A percentile compares a stretch with the other conserved stretches of the same genome.
Conservation (phyloP, 179 eudicot species). For the Carnegiea gigantea region DNA sequence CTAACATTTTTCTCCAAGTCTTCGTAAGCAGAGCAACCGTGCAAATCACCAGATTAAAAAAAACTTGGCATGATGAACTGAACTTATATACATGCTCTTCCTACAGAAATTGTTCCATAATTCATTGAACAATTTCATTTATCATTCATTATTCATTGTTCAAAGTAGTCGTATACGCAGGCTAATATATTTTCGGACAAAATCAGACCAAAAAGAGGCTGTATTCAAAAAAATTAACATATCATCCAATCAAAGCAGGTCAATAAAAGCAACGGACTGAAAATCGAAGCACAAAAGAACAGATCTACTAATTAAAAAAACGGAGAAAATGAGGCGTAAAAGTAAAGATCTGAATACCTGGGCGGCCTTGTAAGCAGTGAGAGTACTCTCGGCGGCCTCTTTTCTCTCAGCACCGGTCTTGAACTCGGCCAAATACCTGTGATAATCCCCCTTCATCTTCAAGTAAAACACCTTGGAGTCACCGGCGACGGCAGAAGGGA, state of each 20-base stretch:
- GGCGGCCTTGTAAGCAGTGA: slow-evolving; percentile 66
- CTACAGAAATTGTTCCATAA: not conserved
- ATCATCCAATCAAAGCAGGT: no score
- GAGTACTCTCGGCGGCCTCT: slow-evolving; percentile 72
- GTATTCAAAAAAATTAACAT: no score
- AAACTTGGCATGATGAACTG: not conserved
- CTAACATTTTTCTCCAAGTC: not conserved
- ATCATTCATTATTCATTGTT: no score
- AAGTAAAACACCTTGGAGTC: slow-evolving; percentile 68
- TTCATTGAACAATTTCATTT: no score
- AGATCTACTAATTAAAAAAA: slow-evolving; percentile 7
- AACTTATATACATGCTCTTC: not conserved
- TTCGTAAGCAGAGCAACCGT: not conserved
- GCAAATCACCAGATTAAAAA: not conserved
- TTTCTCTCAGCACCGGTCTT: slow-evolving; percentile 61
- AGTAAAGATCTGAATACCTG: slow-evolving; percentile 38
- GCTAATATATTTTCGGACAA: no score
- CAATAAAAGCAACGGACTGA: no score
- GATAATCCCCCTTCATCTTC: slow-evolving; percentile 58
- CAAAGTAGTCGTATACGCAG: no score
- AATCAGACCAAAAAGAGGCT: no score
- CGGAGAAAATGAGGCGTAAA: not conserved
- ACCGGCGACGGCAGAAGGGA: slow-evolving; percentile 44
- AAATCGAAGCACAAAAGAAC: not conserved
- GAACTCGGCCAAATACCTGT: slow-evolving; percentile 67